Evolutionary conservation across 352 stramenopile species (phyloP), one percentile per base, ranked within the genome.

Genomic region (Phytophthora pinifolia): DNA sequence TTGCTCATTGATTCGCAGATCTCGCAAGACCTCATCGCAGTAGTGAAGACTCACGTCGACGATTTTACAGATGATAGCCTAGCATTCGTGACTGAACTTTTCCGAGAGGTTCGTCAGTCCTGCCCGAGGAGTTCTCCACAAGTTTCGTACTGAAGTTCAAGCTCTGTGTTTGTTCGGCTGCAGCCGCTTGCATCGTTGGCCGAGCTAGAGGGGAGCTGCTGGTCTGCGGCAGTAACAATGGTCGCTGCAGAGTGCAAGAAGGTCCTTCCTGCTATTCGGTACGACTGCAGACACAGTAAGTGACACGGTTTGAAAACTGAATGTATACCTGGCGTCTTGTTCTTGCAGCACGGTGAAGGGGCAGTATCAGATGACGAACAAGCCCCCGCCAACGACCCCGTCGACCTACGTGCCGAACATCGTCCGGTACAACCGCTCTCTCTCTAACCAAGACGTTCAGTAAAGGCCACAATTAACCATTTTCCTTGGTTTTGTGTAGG

Each of bases 351-450:
- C 83, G 6, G 83, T 95, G 44, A 95, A 95, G 47, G 86, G 86
- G 9, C 86, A 95, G 55, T 95, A 95, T 46, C 86, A 95, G 53
- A 94, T 95, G 79, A 95, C 86, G 5, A 95, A 92, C 74, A 95
- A 94, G 48, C 78, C 83, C 6, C 55, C 76, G 17, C 86, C 86
- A 30, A 89, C 78, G 2, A 64, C 68, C 6, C 53, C 74, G 2
- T 95, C 86, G 31, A 79, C 78, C 10, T 95, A 94, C 43, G 75
- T 94, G 8, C 27, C 76, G 2, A 95, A 79, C 49, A 92, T 95
- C 33, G 65, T 89, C 35, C 68, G 73, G 80, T 88, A 64, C 17
- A 51, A 31, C 27, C 29, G 20, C 13, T 17, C 35, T 14, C 8
- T 27, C 14, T 33, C n/a, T 10, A 12, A 4, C 4, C 25, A 30